These are phyloP conservation scores for Penicillium sp. DNA, from an alignment of 2,329 filamentous ascomycete species.

Conservation along the genomic window DNA sequence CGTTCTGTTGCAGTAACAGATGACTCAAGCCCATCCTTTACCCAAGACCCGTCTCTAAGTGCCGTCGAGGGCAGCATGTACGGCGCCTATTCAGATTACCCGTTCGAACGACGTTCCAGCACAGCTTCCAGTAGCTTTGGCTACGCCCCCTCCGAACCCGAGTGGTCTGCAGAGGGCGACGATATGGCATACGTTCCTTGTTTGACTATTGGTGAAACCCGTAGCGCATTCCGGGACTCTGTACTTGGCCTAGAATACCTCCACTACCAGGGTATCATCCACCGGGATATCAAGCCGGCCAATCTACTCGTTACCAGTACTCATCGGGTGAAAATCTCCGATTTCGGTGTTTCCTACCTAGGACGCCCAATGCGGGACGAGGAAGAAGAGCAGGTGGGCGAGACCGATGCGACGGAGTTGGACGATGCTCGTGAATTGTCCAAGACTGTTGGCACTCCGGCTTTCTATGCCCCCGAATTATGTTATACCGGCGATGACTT, in stretches of 20 bases:
- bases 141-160: constrained; percentile 46
- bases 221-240: constrained; percentile 85
- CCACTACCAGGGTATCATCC: constrained; percentile 81
- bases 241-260: constrained; percentile 91
- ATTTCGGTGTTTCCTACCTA: constrained; percentile 97
- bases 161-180: constrained; percentile 59
- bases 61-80: constrained; percentile 77
- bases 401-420: constrained; percentile 80
- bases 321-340: constrained; percentile 92
- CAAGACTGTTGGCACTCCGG: constrained; percentile 95
- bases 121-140: constrained; percentile 66
- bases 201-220: constrained; percentile 80
- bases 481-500: constrained; percentile 79
- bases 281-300: constrained; percentile 82
- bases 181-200: constrained; percentile 92
- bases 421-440: constrained; percentile 95
- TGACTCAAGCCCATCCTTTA: constrained; percentile 54
- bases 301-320: constrained; percentile 86
- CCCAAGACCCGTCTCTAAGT: constrained; percentile 39
- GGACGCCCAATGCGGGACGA: constrained; percentile 82
- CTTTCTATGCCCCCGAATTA: constrained; percentile 94
- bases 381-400: constrained; percentile 73
- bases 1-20: constrained; percentile 44
- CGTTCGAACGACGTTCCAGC: constrained; percentile 72
- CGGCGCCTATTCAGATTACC: constrained; percentile 64